A percentile compares a stretch with the other conserved stretches of the same genome.
phyloP scores from a whole-genome alignment of 1,284 basidiomycete species.

The Leccinum angustisporum region DNA sequence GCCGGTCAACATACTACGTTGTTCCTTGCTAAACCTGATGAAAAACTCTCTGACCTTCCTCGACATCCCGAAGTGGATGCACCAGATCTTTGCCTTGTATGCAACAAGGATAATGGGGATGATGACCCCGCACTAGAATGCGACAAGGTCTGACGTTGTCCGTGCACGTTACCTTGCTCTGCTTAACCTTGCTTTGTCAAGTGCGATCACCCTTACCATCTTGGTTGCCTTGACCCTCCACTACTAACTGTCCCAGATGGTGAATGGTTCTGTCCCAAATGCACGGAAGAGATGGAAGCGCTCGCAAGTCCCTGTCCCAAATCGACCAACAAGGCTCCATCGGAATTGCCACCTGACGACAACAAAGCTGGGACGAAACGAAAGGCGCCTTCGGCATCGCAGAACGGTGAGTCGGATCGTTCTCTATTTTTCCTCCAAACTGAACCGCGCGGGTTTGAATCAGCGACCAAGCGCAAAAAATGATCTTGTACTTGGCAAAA shows the following conservation, averaged over 20 bases:
- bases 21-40: conserved; percentile 72
- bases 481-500: conserved; percentile 8
- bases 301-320: conserved; percentile 22
- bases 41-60: conserved; percentile 69
- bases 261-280: conserved; percentile 90
- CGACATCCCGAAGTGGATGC: conserved; percentile 76
- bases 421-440: too few relatives aligned
- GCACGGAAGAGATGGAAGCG: conserved; percentile 36
- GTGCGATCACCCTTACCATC: conserved; percentile 91
- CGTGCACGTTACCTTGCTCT: background rate
- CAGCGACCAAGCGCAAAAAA: conserved; percentile 34
- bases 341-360: background rate
- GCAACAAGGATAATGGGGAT: conserved; percentile 65
- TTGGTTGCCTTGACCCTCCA: conserved; percentile 79
- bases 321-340: conserved; percentile 6
- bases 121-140: conserved; percentile 76
- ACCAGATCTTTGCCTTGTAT: conserved; percentile 71
- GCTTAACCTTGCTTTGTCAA: conserved; percentile 32
- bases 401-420: conserved; percentile 22
- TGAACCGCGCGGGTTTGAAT: background rate
- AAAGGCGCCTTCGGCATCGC: conserved; percentile 25
- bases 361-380: conserved; percentile 26
- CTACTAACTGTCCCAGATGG: conserved; percentile 79
- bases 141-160: conserved; percentile 65
- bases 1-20: conserved; percentile 85